Base-by-base conservation (phyloP, 2,329 filamentous ascomycete genomes). In the Curvularia sp. region DNA sequence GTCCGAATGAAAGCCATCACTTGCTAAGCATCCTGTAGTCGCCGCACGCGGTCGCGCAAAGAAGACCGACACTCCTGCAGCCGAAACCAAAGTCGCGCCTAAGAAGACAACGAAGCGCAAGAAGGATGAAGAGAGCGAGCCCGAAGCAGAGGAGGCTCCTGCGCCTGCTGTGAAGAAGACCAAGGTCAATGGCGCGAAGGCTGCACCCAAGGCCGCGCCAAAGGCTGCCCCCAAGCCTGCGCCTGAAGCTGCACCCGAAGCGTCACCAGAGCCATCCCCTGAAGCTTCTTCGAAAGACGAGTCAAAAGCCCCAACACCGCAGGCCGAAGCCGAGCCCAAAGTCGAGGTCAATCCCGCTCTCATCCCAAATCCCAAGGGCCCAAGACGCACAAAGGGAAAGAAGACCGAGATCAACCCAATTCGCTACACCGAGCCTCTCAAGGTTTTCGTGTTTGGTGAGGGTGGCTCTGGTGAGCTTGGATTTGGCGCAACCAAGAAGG, bases 381-480 rank as follows among this genome's bases (percentile, higher is more conserved):
- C 75, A 12, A 65, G 70, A 12, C 74, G 74, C 15, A 54, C 62
- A 49, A 64, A 66, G 48, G 73, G 73, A 47, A 66, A 67, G 61
- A 77, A 76, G 68, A 74, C 59, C 4, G 73, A 84, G 59, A 86
- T 91, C 78, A 93, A 92, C 75, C 74, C 84, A 24, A 81, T 84
- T 15, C 89, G 89, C 4, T 76, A 74, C 62, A 86, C 82, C 0
- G 77, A 86, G 64, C 80, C 82, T 26, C 83, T 95, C 58, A 87
- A 93, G 70, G 81, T 95, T 58, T 94, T 88, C 71, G 89, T 93
- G 52, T 94, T 92, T 68, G 92, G 92, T 52, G 90, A 92, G 75
- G 91, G 91, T 38, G 85, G 85, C 61, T 88, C 87, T n/a, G 91
- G 91, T 66, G 92, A 96, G 79, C 88, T 96, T 44, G 92, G 91